phyloP scores from a whole-genome alignment of 257 asterid genomes.

The Phtheirospermum japonicum region DNA sequence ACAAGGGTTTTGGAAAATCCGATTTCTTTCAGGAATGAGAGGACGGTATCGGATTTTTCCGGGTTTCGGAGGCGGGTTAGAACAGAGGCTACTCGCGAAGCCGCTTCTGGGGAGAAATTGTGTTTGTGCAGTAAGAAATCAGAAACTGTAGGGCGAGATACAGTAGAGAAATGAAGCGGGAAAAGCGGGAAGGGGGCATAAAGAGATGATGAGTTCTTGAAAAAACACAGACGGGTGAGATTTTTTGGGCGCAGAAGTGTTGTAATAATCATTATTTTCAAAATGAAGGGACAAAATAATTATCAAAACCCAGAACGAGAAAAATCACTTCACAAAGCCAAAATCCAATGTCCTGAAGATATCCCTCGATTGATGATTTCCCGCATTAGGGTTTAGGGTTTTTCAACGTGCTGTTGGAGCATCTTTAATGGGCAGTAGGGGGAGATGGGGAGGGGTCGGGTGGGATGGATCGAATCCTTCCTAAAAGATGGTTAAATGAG shows the following conservation, averaged over 20 bases:
- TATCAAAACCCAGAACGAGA: background rate
- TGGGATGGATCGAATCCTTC: too few relatives aligned
- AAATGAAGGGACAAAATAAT: too few relatives aligned
- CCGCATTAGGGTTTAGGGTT: too few relatives aligned
- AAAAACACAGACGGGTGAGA: background rate
- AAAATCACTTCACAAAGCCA: too few relatives aligned
- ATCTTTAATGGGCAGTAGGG: too few relatives aligned
- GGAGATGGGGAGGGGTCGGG: too few relatives aligned
- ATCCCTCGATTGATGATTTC: too few relatives aligned
- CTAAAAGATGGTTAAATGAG: too few relatives aligned
- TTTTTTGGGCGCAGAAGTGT: background rate
- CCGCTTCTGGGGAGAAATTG: slow-evolving; percentile 16
- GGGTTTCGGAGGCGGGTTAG: slow-evolving; percentile 6
- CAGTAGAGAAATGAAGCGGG: background rate
- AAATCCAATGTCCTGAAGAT: too few relatives aligned
- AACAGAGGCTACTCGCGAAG: slow-evolving; percentile 8
- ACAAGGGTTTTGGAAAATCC: slow-evolving; percentile 33
- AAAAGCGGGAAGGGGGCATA: too few relatives aligned
- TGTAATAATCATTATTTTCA: background rate
- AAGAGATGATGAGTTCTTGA: background rate
- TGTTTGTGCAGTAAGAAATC: slow-evolving; percentile 19
- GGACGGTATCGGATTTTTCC: slow-evolving; percentile 6
- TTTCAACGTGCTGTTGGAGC: too few relatives aligned
- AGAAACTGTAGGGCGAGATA: background rate
- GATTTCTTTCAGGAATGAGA: slow-evolving; percentile 15